Base-by-base conservation (phyloP, 2,329 filamentous ascomycete species). In the Aspergillus sojae region DNA sequence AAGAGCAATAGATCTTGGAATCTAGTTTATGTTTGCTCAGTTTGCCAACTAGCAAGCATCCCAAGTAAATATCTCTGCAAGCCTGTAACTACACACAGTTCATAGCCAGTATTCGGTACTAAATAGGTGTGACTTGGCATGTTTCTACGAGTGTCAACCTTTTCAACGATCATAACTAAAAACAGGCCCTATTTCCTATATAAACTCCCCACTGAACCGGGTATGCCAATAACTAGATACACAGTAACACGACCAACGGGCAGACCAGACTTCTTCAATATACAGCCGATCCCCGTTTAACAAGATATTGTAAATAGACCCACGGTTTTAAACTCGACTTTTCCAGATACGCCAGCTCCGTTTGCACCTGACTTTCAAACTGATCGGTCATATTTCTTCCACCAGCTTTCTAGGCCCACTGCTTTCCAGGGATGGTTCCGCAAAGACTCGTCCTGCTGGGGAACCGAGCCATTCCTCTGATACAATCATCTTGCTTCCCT, bases 381-480 rank as follows among this genome's bases (percentile, higher is more conserved):
- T 19, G 30, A 12, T 43, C 30, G 26, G 12, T 61, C 72, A 79
- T 50, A 80, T 62, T 64, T 80, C 79, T 65, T 80, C 74, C 46
- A 81, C 78, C 62, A 80, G 70, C 61, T 76, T 79, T 45, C 68
- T 61, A 39, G 64, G 45, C 19, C 70, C 67, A 30, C 23, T 63
- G 21, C 41, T 52, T 56, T 41, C 59, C 26, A 66, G 57, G 12
- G 64, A 48, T 16, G 64, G 65, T 53, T 70, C 68, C 52, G 72
- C 78, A 65, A 82, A 82, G 16, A 79, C 62, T 54, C 73, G 75
- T 9, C 78, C 80, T 10, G 78, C 77, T 32, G 78, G 76, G 57
- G 76, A 79, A 2, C 79, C 81, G 52, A 83, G 62, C 80, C 82
- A 83, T 71, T 83, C 82, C 50, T 79, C 76, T 11, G 82, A 82